phyloP scores from a whole-genome alignment of 1,139 yeast species.

The Lodderomyces jiufengensis region DNA sequence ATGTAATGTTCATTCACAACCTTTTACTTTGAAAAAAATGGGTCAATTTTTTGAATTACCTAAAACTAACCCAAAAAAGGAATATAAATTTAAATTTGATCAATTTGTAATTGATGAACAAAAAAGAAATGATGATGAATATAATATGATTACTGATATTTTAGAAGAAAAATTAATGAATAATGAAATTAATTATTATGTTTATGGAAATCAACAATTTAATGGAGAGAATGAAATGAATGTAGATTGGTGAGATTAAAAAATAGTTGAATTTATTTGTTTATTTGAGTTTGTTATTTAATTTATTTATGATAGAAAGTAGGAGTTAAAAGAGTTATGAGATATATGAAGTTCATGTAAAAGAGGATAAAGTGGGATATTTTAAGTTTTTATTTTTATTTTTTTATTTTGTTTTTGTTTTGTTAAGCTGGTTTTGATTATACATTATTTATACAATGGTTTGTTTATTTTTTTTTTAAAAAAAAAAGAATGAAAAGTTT shows the following conservation, averaged over 20 bases:
- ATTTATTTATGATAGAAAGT: too few relatives aligned
- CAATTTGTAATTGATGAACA: constrained; percentile 8
- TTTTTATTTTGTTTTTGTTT: too few relatives aligned
- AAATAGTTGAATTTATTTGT: neutral
- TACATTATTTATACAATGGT: too few relatives aligned
- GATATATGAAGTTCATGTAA: too few relatives aligned
- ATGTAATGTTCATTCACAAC: constrained; percentile 10
- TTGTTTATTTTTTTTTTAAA: too few relatives aligned
- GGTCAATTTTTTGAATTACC: constrained; percentile 29
- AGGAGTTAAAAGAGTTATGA: too few relatives aligned
- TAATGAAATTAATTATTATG: constrained; percentile 33
- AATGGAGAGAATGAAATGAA: neutral
- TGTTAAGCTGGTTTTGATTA: too few relatives aligned
- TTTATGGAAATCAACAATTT: neutral
- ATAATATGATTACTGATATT: constrained; percentile 40
- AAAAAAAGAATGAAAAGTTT: too few relatives aligned
- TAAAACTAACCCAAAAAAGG: constrained; percentile 17
- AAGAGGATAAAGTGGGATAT: too few relatives aligned
- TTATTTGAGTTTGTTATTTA: neutral
- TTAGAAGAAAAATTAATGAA: constrained; percentile 39
- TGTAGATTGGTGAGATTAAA: neutral
- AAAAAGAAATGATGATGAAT: constrained; percentile 27
- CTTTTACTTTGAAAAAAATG: constrained; percentile 9
- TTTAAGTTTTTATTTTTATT: too few relatives aligned
- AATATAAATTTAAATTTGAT: constrained; percentile 13